phyloP scores from a whole-genome alignment of 2,329 filamentous ascomycete species.

The Monosporascus sp. region DNA sequence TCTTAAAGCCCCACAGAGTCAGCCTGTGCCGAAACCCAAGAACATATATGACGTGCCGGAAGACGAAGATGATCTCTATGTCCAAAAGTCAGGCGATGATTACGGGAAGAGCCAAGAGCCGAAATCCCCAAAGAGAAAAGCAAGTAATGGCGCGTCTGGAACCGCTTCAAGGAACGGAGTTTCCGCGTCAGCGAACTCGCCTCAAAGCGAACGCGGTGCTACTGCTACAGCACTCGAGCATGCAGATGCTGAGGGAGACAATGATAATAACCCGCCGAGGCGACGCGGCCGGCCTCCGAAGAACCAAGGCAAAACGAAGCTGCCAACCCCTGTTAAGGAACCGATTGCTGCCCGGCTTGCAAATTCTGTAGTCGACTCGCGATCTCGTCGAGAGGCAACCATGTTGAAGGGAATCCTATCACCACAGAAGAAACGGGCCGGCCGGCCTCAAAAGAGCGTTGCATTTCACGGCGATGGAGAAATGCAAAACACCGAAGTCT shows the following conservation, averaged over 20 bases:
- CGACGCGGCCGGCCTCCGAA: constrained; percentile 18
- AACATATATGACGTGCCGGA: constrained; percentile 24
- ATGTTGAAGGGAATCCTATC: constrained; percentile 52
- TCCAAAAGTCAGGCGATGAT: neutral
- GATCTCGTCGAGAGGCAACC: constrained; percentile 6
- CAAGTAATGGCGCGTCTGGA: constrained; percentile 2
- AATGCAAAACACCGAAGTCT: constrained; percentile 35
- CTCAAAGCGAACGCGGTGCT: neutral
- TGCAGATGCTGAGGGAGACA: neutral
- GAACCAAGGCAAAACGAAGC: constrained; percentile 1
- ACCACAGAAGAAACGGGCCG: constrained; percentile 40
- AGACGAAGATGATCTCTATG: constrained; percentile 20
- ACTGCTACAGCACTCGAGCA: neutral
- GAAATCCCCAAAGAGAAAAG: constrained; percentile 11
- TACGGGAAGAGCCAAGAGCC: constrained; percentile 5
- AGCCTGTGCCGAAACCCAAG: neutral
- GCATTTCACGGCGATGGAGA: constrained; percentile 37
- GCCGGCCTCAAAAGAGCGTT: constrained; percentile 46
- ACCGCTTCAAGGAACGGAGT: constrained; percentile 7
- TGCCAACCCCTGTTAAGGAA: constrained; percentile 1
- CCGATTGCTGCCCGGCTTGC: constrained; percentile 8
- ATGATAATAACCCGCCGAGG: constrained; percentile 5
- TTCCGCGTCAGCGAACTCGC: neutral
- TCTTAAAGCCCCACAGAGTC: neutral
- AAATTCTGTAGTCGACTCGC: constrained; percentile 5